Evolutionary conservation across 306 rosid genomes (phyloP).

Genomic region (Erythrophleum fordii): DNA sequence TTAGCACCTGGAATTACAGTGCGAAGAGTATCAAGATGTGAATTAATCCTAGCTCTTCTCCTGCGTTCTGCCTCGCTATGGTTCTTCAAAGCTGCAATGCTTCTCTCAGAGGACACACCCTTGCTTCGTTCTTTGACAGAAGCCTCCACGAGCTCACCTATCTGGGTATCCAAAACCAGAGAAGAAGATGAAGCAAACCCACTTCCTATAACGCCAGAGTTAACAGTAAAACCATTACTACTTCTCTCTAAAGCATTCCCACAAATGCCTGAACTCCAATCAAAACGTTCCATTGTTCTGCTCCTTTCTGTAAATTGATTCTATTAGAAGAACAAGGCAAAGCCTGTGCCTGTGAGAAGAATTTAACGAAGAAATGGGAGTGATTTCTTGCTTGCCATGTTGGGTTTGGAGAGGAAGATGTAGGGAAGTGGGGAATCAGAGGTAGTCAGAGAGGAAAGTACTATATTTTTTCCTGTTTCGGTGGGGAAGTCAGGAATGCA

Average conservation of each 20-base stretch:
- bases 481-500: conserved; percentile 29
- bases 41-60: conserved; percentile 75
- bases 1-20: conserved; percentile 64
- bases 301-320: conserved; percentile 11
- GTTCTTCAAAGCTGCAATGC: conserved; percentile 63
- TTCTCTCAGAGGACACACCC: conserved; percentile 63
- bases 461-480: conserved; percentile 34
- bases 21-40: conserved; percentile 72
- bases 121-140: conserved; percentile 48
- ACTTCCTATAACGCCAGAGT: conserved; percentile 15
- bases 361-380: conserved; percentile 38
- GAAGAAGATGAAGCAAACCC: conserved; percentile 64
- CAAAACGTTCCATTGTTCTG: conserved; percentile 48
- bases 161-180: conserved; percentile 46
- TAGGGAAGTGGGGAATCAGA: conserved; percentile 1
- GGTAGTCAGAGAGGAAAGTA: conserved; percentile 36
- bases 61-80: conserved; percentile 79
- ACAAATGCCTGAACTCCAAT: neutral
- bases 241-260: neutral
- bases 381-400: conserved; percentile 32
- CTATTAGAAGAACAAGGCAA: conserved; percentile 14
- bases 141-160: conserved; percentile 63
- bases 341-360: neutral
- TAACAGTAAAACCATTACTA: conserved; percentile 29
- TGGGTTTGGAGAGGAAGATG: conserved; percentile 40